These are phyloP conservation scores for Annulohypoxylon bovei DNA, from an alignment of 495 filamentous ascomycete genomes.

Conservation along the genomic window DNA sequence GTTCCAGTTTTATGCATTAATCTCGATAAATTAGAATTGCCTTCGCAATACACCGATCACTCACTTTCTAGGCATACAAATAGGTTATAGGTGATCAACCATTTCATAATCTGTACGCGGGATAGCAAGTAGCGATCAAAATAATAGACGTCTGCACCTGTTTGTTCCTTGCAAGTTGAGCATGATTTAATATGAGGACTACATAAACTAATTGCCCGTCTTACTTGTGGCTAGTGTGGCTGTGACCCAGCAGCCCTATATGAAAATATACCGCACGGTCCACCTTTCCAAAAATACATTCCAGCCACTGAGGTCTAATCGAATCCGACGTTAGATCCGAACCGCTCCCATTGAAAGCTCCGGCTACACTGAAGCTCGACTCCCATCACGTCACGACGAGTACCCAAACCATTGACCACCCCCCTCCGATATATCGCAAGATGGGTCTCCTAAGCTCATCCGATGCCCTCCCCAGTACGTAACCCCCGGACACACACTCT, in stretches of 20 bases:
- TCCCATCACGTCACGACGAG: conserved; percentile 1
- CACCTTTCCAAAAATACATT: too few species aligned
- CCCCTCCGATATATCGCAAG: conserved; percentile 45
- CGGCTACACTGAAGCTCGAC: conserved; percentile 9
- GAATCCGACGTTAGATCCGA: neutral
- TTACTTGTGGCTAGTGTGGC: too few species aligned
- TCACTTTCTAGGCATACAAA: neutral
- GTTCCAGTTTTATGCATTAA: neutral
- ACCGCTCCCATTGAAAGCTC: neutral
- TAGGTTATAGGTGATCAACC: neutral
- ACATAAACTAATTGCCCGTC: too few species aligned
- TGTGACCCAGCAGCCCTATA: too few species aligned
- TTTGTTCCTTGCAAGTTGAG: too few species aligned
- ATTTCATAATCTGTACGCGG: too few species aligned
- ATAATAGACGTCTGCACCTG: too few species aligned
- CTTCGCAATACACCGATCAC: neutral
- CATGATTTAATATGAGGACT: too few species aligned
- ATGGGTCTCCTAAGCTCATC: conserved; percentile 49
- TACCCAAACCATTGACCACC: conserved; percentile 11
- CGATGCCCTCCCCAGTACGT: conserved; percentile 52
- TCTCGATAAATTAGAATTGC: neutral
- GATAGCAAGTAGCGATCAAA: too few species aligned
- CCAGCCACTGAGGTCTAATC: neutral
- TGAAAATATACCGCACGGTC: too few species aligned
- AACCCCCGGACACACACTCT: neutral